Evolutionary conservation across 164 flowering plant species (phyloP).

Genomic region (Taxillus chinensis): DNA sequence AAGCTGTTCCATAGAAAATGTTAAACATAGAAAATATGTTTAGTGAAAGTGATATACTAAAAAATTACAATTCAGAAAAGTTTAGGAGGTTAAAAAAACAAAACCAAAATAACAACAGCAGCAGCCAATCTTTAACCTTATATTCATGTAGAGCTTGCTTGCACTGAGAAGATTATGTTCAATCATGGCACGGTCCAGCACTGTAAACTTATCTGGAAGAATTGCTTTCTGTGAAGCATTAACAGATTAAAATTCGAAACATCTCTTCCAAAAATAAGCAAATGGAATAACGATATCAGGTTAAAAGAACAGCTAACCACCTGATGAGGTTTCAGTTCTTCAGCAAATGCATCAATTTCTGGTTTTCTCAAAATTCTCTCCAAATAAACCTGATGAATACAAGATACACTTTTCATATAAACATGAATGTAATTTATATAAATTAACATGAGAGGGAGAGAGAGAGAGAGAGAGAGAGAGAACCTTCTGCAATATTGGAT

Average conservation of each 20-base stretch:
- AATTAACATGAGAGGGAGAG: background rate
- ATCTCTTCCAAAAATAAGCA: background rate
- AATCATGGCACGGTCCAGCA: constrained; percentile 98
- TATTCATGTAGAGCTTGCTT: constrained; percentile 94
- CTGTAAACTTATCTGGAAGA: constrained; percentile 92
- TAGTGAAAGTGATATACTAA: background rate
- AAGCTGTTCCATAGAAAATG: constrained; percentile 34
- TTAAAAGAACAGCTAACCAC: constrained; percentile 17
- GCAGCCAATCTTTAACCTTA: constrained; percentile 42
- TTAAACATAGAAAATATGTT: background rate
- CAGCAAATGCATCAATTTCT: constrained; percentile 97
- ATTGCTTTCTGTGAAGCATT: constrained; percentile 66
- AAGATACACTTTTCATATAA: constrained; percentile 2
- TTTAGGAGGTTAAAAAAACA: background rate
- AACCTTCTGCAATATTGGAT: constrained; percentile 96
- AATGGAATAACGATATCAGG: background rate
- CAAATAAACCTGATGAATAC: constrained; percentile 62
- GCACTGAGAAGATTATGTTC: constrained; percentile 98
- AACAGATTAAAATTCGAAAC: constrained; percentile 4
- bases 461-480: constrained; percentile 3
- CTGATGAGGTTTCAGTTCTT: constrained; percentile 93
- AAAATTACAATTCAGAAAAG: background rate
- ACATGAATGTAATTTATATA: background rate
- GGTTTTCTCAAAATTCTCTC: constrained; percentile 97
- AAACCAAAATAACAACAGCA: background rate